These are phyloP conservation scores for Metschnikowia anglica DNA, from an alignment of 805 yeast species.

Conservation along the genomic window DNA sequence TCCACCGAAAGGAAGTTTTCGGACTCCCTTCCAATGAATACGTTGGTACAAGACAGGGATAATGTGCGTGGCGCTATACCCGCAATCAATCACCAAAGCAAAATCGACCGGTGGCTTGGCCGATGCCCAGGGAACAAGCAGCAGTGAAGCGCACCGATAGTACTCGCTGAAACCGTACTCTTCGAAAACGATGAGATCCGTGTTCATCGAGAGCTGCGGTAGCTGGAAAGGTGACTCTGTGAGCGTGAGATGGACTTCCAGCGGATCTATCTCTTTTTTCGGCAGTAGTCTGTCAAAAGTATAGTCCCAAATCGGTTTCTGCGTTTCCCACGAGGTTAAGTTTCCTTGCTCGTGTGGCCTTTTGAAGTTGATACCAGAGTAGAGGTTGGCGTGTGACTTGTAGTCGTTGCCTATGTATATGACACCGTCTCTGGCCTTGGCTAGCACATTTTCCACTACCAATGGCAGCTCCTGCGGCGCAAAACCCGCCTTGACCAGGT, in stretches of 20 bases:
- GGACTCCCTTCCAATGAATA: conserved; percentile 73
- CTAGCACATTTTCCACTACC: conserved; percentile 65
- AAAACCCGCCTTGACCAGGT: conserved; percentile 60
- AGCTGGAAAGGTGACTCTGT: conserved; percentile 82
- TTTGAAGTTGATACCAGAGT: conserved; percentile 67
- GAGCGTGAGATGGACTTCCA: conserved; percentile 59
- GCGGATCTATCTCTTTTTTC: conserved; percentile 40
- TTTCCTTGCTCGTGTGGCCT: conserved; percentile 91
- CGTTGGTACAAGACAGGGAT: conserved; percentile 80
- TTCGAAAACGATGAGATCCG: conserved; percentile 91
- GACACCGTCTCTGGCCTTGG: conserved; percentile 72
- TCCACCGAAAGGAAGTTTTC: conserved; percentile 85
- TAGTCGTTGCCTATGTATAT: conserved; percentile 71
- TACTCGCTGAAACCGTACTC: conserved; percentile 79
- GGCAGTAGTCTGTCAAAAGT: conserved; percentile 47
- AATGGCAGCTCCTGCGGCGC: conserved; percentile 37
- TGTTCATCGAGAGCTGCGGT: conserved; percentile 76
- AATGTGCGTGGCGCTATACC: conserved; percentile 84
- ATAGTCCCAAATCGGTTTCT: conserved; percentile 89
- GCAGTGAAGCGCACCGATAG: conserved; percentile 62
- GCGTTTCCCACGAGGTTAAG: conserved; percentile 85
- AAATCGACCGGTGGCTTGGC: conserved; percentile 48
- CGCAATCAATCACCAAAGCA: conserved; percentile 80
- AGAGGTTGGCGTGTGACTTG: conserved; percentile 60
- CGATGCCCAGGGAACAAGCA: conserved; percentile 58